phyloP scores from a whole-genome alignment of 305 asterid genomes.

The Striga hermonthica region DNA sequence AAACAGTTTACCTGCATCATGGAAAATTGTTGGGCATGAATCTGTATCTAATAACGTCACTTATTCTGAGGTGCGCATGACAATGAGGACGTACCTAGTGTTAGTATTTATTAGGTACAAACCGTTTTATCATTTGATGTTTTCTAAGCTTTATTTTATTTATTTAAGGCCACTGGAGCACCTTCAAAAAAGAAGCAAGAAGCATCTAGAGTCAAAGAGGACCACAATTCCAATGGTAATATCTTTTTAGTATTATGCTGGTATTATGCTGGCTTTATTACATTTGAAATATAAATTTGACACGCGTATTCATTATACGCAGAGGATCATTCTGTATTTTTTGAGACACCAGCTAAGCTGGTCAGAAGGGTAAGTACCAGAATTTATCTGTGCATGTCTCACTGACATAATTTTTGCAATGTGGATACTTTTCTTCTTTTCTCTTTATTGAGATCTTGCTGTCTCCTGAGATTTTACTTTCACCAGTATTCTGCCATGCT shows the following conservation, averaged over 20 bases:
- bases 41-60: constrained; percentile 37
- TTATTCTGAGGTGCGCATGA: constrained; percentile 53
- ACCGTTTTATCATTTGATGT: constrained; percentile 21
- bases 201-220: constrained; percentile 45
- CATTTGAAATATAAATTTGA: constrained; percentile 31
- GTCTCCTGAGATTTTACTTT: constrained; percentile 20
- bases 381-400: constrained; percentile 18
- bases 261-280: constrained; percentile 20
- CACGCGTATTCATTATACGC: constrained; percentile 32
- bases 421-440: constrained; percentile 4
- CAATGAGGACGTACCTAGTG: constrained; percentile 20
- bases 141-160: constrained; percentile 35
- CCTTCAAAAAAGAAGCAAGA: constrained; percentile 43
- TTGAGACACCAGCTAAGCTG: constrained; percentile 58
- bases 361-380: constrained; percentile 73
- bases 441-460: constrained; percentile 11
- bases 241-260: constrained; percentile 14
- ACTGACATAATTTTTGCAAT: neutral
- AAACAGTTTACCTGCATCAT: constrained; percentile 69
- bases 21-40: constrained; percentile 59
- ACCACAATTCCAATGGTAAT: constrained; percentile 52
- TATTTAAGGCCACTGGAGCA: constrained; percentile 40
- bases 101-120: constrained; percentile 20
- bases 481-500: constrained; percentile 18
- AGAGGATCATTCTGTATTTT: constrained; percentile 52